These are phyloP conservation scores for Calycina herbarum DNA, from an alignment of 2,329 filamentous ascomycete genomes.

Conservation along the genomic window DNA sequence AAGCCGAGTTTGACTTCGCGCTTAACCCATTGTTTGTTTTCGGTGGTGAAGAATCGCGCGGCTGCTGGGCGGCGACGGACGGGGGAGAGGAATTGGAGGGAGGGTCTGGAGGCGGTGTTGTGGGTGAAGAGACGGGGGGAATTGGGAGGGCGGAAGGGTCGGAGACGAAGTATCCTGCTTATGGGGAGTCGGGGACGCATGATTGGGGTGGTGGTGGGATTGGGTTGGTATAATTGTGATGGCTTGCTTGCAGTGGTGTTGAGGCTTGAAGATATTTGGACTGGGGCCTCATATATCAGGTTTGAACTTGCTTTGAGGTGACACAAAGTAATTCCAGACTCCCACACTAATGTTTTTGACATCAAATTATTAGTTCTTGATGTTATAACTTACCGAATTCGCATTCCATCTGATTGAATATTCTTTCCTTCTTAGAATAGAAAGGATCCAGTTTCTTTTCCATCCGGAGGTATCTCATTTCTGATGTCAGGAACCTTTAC, in stretches of 20 bases:
- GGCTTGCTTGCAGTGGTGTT: neutral
- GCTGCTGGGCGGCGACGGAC: conserved; percentile 44
- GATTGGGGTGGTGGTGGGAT: neutral
- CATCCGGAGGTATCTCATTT: no score
- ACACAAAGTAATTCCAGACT: no score
- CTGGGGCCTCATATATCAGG: neutral
- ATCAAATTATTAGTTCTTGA: no score
- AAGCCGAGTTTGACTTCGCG: conserved; percentile 69
- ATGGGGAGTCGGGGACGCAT: conserved; percentile 39
- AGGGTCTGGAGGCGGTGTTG: conserved; percentile 55
- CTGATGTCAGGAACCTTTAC: no score
- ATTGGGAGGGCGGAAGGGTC: conserved; percentile 41
- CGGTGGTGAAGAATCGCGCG: conserved; percentile 76
- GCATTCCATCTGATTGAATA: no score
- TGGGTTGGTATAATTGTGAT: neutral
- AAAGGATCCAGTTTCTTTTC: no score
- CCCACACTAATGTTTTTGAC: no score
- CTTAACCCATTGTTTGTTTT: conserved; percentile 68
- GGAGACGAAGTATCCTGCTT: conserved; percentile 43
- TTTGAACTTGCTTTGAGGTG: no score
- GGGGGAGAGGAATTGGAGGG: conserved; percentile 62
- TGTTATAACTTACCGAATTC: no score
- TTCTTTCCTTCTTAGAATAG: no score
- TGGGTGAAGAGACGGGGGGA: conserved; percentile 56
- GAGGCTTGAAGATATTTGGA: neutral